phyloP scores from a whole-genome alignment of 1,284 basidiomycete species.

The Ustilago xerochloae region DNA sequence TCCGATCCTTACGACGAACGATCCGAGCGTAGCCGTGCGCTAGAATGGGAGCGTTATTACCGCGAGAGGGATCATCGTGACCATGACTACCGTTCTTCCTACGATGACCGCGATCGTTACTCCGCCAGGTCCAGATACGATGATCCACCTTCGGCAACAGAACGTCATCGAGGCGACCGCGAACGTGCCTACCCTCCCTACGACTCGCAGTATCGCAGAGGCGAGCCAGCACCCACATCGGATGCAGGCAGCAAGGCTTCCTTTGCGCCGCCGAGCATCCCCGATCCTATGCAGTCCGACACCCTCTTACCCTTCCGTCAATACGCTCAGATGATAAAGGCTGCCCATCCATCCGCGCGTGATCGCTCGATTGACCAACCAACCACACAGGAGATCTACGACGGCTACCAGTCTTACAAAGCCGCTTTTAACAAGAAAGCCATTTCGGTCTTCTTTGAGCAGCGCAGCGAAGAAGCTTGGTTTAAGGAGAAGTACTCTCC shows the following conservation, averaged over 20 bases:
- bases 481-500: slow-evolving; percentile 63
- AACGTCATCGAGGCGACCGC: slow-evolving; percentile 25
- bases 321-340: slow-evolving; percentile 53
- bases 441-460: slow-evolving; percentile 56
- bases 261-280: slow-evolving; percentile 11
- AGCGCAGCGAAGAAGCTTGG: slow-evolving; percentile 55
- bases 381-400: slow-evolving; percentile 53
- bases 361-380: slow-evolving; percentile 46
- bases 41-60: slow-evolving; percentile 48
- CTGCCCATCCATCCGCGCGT: slow-evolving; percentile 46
- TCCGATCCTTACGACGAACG: slow-evolving; percentile 39
- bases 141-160: slow-evolving; percentile 15
- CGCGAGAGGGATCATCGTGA: slow-evolving; percentile 39
- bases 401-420: slow-evolving; percentile 59
- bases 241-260: slow-evolving; percentile 7
- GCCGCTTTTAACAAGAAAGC: slow-evolving; percentile 51
- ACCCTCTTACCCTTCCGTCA: slow-evolving; percentile 47
- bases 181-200: slow-evolving; percentile 22
- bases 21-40: slow-evolving; percentile 28
- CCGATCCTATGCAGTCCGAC: slow-evolving; percentile 52
- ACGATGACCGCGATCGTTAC: slow-evolving; percentile 43
- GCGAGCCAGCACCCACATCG: slow-evolving; percentile 5
- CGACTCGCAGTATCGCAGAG: slow-evolving; percentile 31
- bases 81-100: slow-evolving; percentile 25
- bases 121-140: slow-evolving; percentile 38